Percentiles rank a stretch among this genome's conserved stretches.
Conservation (phyloP, 306 rosid species). For the Pueraria montana region DNA sequence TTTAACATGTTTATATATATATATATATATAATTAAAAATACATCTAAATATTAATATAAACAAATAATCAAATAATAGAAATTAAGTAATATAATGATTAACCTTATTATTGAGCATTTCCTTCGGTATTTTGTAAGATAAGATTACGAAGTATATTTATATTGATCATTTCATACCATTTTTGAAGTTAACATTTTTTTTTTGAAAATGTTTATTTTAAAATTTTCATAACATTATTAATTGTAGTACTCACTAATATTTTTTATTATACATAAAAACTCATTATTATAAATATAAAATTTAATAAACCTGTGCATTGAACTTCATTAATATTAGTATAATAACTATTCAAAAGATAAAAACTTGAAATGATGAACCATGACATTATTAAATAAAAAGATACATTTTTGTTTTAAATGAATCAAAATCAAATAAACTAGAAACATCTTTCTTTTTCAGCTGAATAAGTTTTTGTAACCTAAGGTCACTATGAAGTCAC, state of each 20-base stretch:
- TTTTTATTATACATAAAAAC: too few species aligned
- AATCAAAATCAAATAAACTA: too few species aligned
- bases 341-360: neutral
- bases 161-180: neutral
- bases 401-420: neutral
- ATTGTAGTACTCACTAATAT: too few species aligned
- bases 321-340: neutral
- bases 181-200: neutral
- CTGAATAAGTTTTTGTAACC: neutral
- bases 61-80: too few species aligned
- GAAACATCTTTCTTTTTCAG: neutral
- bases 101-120: too few species aligned
- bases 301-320: neutral
- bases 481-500: neutral
- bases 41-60: too few species aligned
- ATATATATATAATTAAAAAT: too few species aligned
- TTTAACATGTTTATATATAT: too few species aligned
- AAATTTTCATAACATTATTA: neutral
- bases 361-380: neutral
- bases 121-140: neutral
- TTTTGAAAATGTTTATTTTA: too few species aligned
- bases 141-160: neutral
- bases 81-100: too few species aligned
- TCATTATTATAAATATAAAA: neutral
- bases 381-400: neutral